Percentiles rank a stretch among this genome's conserved stretches.
These are phyloP conservation scores for Mycena rosella DNA, from an alignment of 768 basidiomycete genomes.

Conservation along the genomic window DNA sequence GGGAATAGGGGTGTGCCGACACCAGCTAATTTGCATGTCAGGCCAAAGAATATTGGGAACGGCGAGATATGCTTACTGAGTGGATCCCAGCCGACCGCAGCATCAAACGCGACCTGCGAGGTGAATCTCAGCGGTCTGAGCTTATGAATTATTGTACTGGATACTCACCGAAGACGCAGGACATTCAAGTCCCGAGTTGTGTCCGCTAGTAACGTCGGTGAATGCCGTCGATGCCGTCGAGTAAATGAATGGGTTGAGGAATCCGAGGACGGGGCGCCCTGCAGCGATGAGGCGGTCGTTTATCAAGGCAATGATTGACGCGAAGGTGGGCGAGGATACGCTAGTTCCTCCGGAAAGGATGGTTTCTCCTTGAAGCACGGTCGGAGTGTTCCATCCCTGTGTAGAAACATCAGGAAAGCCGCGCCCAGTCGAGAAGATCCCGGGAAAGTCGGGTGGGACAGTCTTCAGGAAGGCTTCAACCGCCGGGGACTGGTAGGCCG, in stretches of 20 bases:
- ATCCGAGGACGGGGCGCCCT: neutral
- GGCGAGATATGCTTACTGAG: no score
- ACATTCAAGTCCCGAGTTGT: neutral
- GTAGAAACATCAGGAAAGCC: conserved; percentile 36
- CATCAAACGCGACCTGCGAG: no score
- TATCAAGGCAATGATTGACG: neutral
- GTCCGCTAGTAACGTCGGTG: neutral
- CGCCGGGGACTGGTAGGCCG: conserved; percentile 47
- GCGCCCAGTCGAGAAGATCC: conserved; percentile 30
- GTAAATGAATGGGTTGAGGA: neutral
- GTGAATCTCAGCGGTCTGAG: no score
- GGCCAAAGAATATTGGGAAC: no score
- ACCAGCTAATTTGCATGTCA: no score
- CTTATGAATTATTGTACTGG: no score
- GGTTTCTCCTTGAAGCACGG: neutral
- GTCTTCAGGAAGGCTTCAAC: conserved; percentile 43
- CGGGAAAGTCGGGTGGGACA: conserved; percentile 13
- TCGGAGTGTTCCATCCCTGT: conserved; percentile 9
- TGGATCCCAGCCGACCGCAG: no score
- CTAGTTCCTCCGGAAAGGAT: neutral
- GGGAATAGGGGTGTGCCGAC: no score
- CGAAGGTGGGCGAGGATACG: neutral
- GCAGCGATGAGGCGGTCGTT: conserved; percentile 1
- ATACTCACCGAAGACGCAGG: neutral
- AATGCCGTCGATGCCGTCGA: neutral